phyloP scores from a whole-genome alignment of 1,284 basidiomycete species.

The Lentinula novae-zelandiae region DNA sequence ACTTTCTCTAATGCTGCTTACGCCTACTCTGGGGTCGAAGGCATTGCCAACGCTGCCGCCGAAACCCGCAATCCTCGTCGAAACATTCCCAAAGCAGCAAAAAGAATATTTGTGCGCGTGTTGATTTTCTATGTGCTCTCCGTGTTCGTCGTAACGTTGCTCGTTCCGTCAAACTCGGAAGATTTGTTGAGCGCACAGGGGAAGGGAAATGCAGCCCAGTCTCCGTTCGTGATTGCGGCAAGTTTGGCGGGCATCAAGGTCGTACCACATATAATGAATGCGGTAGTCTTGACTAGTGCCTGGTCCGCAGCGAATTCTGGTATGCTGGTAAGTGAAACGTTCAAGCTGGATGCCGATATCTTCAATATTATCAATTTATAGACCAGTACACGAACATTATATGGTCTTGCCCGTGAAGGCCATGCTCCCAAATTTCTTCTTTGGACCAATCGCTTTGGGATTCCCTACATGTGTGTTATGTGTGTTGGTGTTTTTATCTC shows the following conservation, averaged over 20 bases:
- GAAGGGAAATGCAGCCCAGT: constrained; percentile 24
- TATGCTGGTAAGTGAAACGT: constrained; percentile 36
- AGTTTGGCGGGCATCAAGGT: constrained; percentile 18
- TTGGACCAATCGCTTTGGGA: constrained; percentile 16
- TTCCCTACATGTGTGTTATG: constrained; percentile 15
- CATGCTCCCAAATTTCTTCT: constrained; percentile 53
- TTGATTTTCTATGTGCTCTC: constrained; percentile 55
- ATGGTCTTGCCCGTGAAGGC: constrained; percentile 48
- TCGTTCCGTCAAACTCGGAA: constrained; percentile 42
- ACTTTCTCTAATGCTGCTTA: constrained; percentile 13
- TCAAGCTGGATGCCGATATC: background rate
- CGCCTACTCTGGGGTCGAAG: constrained; percentile 15
- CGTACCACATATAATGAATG: constrained; percentile 64
- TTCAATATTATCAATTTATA: background rate
- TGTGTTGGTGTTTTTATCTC: constrained; percentile 17
- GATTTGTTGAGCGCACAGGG: constrained; percentile 25
- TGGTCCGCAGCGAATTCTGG: constrained; percentile 56
- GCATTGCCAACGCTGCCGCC: constrained; percentile 38
- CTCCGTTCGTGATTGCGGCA: constrained; percentile 8
- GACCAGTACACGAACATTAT: constrained; percentile 41
- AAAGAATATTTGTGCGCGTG: constrained; percentile 47
- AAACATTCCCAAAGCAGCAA: constrained; percentile 37
- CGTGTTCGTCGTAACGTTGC: constrained; percentile 50
- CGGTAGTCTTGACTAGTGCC: constrained; percentile 56
- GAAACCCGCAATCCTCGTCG: constrained; percentile 29